Conservation (phyloP, 192 early-diverging fungal species). For the Gonapodya sp. region DNA sequence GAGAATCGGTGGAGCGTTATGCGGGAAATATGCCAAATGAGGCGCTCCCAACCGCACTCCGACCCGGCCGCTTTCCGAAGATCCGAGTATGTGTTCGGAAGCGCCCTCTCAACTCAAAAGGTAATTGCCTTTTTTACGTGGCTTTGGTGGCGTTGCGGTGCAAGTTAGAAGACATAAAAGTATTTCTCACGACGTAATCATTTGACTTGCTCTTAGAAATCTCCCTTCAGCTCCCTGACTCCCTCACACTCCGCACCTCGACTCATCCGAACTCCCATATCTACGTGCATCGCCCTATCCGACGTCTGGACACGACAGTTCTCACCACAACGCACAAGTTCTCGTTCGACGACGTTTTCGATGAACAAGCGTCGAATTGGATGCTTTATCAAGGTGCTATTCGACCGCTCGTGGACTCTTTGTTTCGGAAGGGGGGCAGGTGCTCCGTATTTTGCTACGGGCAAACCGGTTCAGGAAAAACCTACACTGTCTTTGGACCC, state of each 20-base stretch:
- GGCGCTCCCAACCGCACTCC: neutral
- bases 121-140: neutral
- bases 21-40: neutral
- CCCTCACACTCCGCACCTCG: constrained; percentile 23
- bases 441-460: neutral
- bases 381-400: neutral
- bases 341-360: neutral
- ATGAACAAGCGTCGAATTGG: neutral
- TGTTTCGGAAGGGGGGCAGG: neutral
- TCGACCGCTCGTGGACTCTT: neutral
- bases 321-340: neutral
- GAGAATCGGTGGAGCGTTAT: neutral
- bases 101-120: neutral
- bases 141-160: no score
- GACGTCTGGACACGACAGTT: neutral
- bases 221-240: constrained; percentile 21
- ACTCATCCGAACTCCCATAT: constrained; percentile 23
- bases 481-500: constrained; percentile 34
- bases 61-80: neutral
- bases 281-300: constrained; percentile 34
- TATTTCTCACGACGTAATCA: neutral
- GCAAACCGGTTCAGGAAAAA: constrained; percentile 33
- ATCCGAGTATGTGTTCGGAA: neutral
- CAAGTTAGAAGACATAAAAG: no score
- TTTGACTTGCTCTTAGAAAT: constrained; percentile 8